phyloP scores from a whole-genome alignment of 148 eudicot genomes.

The Talinum fruticosum region DNA sequence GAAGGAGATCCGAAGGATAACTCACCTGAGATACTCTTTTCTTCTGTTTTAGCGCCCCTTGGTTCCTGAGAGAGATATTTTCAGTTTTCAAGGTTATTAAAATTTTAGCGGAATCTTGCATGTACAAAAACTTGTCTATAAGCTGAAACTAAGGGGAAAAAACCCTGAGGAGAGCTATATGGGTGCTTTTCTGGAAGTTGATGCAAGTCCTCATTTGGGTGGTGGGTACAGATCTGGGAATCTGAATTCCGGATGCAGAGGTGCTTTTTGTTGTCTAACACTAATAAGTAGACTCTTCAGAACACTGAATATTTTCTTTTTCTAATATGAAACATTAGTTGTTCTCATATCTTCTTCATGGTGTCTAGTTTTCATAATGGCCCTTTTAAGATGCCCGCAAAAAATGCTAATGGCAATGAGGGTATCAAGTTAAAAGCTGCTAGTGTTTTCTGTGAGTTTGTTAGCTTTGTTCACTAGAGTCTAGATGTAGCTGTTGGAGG shows the following conservation, averaged over 20 bases:
- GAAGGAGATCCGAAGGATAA: not conserved
- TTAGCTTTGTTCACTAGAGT: not conserved
- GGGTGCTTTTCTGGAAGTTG: not conserved
- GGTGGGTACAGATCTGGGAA: not conserved
- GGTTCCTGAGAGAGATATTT: not conserved
- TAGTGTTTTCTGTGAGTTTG: not conserved
- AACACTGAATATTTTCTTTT: not conserved
- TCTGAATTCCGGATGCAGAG: not conserved
- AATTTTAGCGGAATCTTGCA: not conserved
- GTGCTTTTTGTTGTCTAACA: not conserved
- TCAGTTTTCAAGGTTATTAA: not conserved
- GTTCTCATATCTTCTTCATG: not conserved
- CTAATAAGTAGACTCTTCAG: not conserved
- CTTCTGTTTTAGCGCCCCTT: not conserved
- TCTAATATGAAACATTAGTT: not conserved
- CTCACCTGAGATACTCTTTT: not conserved
- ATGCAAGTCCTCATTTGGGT: not conserved
- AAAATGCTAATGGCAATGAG: not conserved
- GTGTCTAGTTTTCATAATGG: not conserved
- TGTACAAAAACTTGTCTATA: not conserved
- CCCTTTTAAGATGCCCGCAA: not conserved
- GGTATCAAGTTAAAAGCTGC: not conserved
- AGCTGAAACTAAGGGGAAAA: not conserved
- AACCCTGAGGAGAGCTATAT: not conserved
- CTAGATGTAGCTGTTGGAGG: not conserved